Conservation (phyloP, 306 rosid genomes). For the Crotalaria pallida region DNA sequence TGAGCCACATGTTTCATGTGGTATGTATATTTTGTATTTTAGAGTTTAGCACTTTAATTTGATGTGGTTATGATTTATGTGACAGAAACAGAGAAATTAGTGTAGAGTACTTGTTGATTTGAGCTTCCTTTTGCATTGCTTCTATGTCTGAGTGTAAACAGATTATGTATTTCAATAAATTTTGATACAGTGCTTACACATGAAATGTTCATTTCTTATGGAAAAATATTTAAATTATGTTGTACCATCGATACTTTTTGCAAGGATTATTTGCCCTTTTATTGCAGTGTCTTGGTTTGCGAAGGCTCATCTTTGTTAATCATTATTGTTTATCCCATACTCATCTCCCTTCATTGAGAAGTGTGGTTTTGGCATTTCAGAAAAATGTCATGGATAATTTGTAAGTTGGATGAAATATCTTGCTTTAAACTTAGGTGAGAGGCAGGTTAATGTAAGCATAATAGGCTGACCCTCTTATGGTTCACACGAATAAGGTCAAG, state of each 20-base stretch:
- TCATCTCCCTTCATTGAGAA: neutral
- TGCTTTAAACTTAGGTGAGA: too few relatives aligned
- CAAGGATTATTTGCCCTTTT: neutral
- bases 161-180: neutral
- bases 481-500: too few relatives aligned
- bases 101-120: neutral
- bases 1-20: neutral
- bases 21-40: neutral
- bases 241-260: neutral
- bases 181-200: neutral
- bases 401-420: neutral
- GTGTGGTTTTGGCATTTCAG: neutral
- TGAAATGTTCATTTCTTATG: neutral
- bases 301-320: too few relatives aligned
- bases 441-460: too few relatives aligned
- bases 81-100: neutral
- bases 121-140: neutral
- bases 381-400: neutral
- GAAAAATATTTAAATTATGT: neutral
- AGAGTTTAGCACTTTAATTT: neutral
- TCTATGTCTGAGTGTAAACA: neutral
- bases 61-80: neutral
- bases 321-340: too few relatives aligned
- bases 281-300: neutral
- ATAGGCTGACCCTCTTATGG: too few relatives aligned